A percentile compares a stretch with the other conserved stretches of the same genome.
Evolutionary conservation across 306 rosid genomes (phyloP).

Genomic region (Amphicarpaea edgeworthii): DNA sequence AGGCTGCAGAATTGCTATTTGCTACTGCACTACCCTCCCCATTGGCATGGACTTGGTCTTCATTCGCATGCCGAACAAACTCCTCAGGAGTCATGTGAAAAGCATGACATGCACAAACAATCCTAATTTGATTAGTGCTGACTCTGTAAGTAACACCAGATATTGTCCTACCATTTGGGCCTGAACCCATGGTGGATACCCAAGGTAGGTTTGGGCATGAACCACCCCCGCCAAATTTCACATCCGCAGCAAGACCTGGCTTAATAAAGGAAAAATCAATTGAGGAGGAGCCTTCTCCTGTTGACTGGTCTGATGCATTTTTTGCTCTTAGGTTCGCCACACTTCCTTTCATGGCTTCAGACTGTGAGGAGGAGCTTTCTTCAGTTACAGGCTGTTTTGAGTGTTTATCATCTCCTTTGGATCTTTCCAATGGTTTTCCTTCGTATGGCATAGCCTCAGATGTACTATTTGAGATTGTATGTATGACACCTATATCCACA

Average conservation of each 20-base stretch:
- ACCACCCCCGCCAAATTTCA: slow-evolving; percentile 3
- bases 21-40: slow-evolving; percentile 55
- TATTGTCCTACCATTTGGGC: slow-evolving; percentile 9
- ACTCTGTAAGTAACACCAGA: slow-evolving; percentile 37
- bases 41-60: slow-evolving; percentile 50
- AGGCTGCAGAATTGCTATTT: slow-evolving; percentile 64
- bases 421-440: not conserved
- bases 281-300: not conserved
- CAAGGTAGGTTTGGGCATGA: slow-evolving; percentile 7
- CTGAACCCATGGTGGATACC: slow-evolving; percentile 3
- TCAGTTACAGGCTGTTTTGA: not conserved
- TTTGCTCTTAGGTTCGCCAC: not conserved
- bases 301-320: not conserved
- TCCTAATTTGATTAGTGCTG: slow-evolving; percentile 64
- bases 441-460: not conserved
- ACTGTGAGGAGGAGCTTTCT: not conserved
- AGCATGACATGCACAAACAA: slow-evolving; percentile 85
- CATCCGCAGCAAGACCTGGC: not conserved
- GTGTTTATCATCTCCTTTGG: slow-evolving; percentile 7
- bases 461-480: not conserved
- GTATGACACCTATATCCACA: not conserved
- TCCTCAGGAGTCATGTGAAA: slow-evolving; percentile 77
- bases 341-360: not conserved
- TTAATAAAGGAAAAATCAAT: not conserved
- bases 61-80: slow-evolving; percentile 72